These are phyloP conservation scores for Cercospora sp. DNA, from an alignment of 2,329 filamentous ascomycete genomes.

Conservation along the genomic window DNA sequence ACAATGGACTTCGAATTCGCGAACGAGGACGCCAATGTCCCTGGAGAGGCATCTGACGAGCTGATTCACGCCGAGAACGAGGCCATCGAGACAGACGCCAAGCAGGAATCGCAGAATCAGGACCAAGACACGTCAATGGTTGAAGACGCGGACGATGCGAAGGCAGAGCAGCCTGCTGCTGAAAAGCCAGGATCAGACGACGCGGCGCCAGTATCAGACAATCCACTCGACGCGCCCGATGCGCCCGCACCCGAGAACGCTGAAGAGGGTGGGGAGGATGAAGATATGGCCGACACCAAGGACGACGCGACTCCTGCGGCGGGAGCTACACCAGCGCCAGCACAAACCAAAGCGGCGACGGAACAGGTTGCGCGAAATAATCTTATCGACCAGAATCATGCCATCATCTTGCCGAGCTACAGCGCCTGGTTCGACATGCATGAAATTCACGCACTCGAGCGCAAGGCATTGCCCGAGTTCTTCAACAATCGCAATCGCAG, in stretches of 20 bases:
- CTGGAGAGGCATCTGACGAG: slow-evolving; percentile 39
- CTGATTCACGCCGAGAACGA: slow-evolving; percentile 41
- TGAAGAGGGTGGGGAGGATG: slow-evolving; percentile 33
- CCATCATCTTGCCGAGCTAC: slow-evolving; percentile 95
- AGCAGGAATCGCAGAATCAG: slow-evolving; percentile 32
- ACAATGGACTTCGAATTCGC: slow-evolving; percentile 32
- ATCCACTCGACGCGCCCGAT: slow-evolving; percentile 42
- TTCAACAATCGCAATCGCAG: slow-evolving; percentile 98
- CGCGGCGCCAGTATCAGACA: slow-evolving; percentile 39
- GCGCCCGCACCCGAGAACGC: slow-evolving; percentile 39
- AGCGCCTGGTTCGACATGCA: slow-evolving; percentile 99
- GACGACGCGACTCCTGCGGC: slow-evolving; percentile 37
- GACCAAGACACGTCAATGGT: slow-evolving; percentile 38
- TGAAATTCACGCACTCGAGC: slow-evolving; percentile 83
- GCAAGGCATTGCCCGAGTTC: slow-evolving; percentile 93
- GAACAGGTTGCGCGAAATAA: slow-evolving; percentile 89
- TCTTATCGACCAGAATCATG: slow-evolving; percentile 87
- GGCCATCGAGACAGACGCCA: slow-evolving; percentile 30
- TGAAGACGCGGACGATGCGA: slow-evolving; percentile 32
- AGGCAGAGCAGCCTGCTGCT: slow-evolving; percentile 21
- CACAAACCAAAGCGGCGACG: slow-evolving; percentile 75
- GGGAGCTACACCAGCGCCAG: slow-evolving; percentile 28
- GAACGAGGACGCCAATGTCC: slow-evolving; percentile 36
- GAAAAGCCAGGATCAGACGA: slow-evolving; percentile 20
- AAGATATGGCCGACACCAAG: slow-evolving; percentile 63